Conservation (phyloP, 345 rosid genomes). For the Salix udensis region DNA sequence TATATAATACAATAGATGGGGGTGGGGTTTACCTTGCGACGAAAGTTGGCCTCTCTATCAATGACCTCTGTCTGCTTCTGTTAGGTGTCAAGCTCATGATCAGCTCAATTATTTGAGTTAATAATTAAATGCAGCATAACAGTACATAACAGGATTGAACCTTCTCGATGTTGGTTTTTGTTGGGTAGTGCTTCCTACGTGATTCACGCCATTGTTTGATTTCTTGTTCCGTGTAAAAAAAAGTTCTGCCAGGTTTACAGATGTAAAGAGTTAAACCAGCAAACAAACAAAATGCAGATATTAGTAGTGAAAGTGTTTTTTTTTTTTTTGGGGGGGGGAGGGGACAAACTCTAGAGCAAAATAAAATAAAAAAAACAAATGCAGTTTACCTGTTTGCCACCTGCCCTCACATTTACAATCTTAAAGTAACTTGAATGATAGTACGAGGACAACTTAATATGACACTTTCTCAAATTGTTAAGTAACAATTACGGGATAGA, state of each 20-base stretch:
- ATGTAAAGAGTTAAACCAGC: not conserved
- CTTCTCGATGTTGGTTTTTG: conserved; percentile 53
- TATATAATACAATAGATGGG: conserved; percentile 1
- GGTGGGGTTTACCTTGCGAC: conserved; percentile 54
- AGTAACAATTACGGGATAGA: not conserved
- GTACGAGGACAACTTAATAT: not conserved
- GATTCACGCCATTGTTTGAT: conserved; percentile 72
- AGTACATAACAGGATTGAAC: conserved; percentile 33
- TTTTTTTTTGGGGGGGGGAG: too few relatives aligned
- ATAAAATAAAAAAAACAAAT: not conserved
- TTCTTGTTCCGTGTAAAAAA: conserved; percentile 63
- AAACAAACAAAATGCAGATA: not conserved
- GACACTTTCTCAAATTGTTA: not conserved
- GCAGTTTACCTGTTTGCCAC: not conserved
- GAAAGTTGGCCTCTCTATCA: conserved; percentile 47
- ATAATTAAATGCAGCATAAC: conserved; percentile 3
- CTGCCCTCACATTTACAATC: not conserved
- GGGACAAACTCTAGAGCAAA: not conserved
- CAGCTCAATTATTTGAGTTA: conserved; percentile 8
- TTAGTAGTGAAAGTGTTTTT: not conserved
- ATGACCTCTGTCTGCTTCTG: conserved; percentile 45
- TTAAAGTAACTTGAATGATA: not conserved
- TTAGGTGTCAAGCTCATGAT: conserved; percentile 22
- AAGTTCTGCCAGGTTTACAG: conserved; percentile 26
- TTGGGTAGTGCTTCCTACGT: conserved; percentile 72